A percentile compares a stretch with the other conserved stretches of the same genome.
Conservation (phyloP, 768 basidiomycete species). For the Agaricus sinodeliciosus region DNA sequence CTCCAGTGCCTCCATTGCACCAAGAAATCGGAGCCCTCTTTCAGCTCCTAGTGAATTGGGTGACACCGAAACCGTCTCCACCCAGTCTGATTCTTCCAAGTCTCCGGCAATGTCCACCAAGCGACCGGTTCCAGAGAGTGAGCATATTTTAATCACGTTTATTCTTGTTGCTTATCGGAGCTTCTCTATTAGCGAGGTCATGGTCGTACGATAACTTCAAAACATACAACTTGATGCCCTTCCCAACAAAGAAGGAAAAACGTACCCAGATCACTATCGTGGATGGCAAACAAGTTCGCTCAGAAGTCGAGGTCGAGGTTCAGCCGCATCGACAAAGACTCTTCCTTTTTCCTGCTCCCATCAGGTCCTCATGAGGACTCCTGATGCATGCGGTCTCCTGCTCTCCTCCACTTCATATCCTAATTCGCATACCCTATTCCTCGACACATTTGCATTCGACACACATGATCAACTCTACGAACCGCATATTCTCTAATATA, state of each 20-base stretch:
- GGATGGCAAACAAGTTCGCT: conserved; percentile 43
- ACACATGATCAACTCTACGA: conserved; percentile 3
- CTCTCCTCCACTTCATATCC: conserved; percentile 1
- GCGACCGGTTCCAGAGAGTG: conserved; percentile 49
- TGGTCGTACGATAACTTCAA: conserved; percentile 74
- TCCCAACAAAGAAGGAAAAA: conserved; percentile 52
- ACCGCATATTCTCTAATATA: conserved; percentile 11
- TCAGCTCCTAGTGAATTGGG: conserved; percentile 21
- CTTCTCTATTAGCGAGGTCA: conserved; percentile 43
- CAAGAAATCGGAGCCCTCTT: conserved; percentile 28
- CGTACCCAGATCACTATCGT: conserved; percentile 44
- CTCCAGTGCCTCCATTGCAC: conserved; percentile 32
- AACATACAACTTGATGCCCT: conserved; percentile 59
- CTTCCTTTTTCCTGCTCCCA: conserved; percentile 54
- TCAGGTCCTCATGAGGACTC: not conserved
- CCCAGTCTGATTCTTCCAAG: conserved; percentile 16
- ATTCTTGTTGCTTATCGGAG: not conserved
- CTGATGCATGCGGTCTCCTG: not conserved
- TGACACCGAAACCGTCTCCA: conserved; percentile 24
- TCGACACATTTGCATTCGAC: conserved; percentile 2
- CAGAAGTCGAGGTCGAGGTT: conserved; percentile 49
- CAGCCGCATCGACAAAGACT: conserved; percentile 52
- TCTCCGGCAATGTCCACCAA: conserved; percentile 20
- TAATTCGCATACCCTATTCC: conserved; percentile 9
- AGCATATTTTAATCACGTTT: conserved; percentile 17